Percentiles rank a stretch among this genome's conserved stretches.
Evolutionary conservation across 495 filamentous ascomycete genomes (phyloP).

Genomic region (Xeromyces bisporus): DNA sequence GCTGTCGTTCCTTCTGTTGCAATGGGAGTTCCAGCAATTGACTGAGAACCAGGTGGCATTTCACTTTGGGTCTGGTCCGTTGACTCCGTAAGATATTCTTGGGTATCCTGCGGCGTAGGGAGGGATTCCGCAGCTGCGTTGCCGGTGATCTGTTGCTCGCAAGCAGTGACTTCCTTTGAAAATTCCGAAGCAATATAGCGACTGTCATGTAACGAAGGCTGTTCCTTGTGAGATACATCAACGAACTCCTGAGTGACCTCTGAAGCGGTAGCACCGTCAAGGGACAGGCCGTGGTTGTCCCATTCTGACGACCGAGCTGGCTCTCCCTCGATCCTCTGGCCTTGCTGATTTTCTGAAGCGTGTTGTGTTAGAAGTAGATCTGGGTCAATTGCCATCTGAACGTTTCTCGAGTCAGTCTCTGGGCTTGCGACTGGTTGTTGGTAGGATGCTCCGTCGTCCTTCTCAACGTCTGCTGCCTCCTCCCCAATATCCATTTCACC

Average conservation of each 20-base stretch:
- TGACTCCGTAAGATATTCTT: neutral
- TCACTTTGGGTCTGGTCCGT: neutral
- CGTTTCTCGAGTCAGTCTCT: neutral
- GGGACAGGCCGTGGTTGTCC: conserved; percentile 4
- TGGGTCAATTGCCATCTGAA: neutral
- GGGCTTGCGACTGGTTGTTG: neutral
- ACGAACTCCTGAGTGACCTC: no score
- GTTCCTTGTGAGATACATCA: no score
- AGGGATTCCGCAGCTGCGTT: neutral
- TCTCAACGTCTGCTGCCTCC: neutral
- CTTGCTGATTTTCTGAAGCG: neutral
- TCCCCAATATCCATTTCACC: conserved; percentile 2
- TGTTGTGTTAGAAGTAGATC: neutral
- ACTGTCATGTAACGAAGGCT: conserved; percentile 1
- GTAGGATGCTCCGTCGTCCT: neutral
- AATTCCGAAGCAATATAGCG: conserved; percentile 10
- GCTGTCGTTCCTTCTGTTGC: neutral
- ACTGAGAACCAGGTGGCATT: neutral
- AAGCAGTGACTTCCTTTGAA: conserved; percentile 7
- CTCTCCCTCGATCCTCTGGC: neutral
- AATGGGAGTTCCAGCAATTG: neutral
- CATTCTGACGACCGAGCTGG: neutral
- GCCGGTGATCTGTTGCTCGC: neutral
- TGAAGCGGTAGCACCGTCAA: conserved; percentile 8
- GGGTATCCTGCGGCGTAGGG: conserved; percentile 5